A percentile compares a stretch with the other conserved stretches of the same genome.
phyloP scores from a whole-genome alignment of 179 eudicot species.

The Silene vulgaris region DNA sequence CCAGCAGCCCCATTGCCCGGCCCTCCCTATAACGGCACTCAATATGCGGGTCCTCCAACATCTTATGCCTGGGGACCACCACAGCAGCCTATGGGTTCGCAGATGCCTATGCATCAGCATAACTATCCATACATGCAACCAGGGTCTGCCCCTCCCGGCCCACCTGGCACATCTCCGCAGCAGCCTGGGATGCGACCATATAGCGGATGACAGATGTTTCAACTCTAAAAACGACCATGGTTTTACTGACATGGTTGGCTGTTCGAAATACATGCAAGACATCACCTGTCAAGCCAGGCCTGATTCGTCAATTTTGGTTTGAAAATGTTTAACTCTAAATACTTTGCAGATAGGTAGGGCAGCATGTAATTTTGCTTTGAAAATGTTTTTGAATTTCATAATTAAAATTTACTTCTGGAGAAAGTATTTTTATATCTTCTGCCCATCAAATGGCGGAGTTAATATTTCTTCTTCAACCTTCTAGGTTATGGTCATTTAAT shows the following conservation, averaged over 20 bases:
- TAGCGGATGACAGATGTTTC: conserved; percentile 26
- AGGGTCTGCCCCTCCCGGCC: conserved; percentile 47
- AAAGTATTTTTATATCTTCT: not conserved
- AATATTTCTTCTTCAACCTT: not conserved
- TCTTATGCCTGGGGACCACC: conserved; percentile 44
- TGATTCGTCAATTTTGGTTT: conserved; percentile 8
- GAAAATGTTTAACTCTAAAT: conserved; percentile 1
- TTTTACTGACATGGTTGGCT: conserved; percentile 2
- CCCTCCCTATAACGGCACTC: conserved; percentile 41
- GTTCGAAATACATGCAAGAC: conserved; percentile 4
- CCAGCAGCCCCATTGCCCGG: conserved; percentile 39
- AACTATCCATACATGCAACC: conserved; percentile 58
- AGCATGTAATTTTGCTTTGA: not conserved
- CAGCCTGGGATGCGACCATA: conserved; percentile 51
- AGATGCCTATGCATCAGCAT: conserved; percentile 42
- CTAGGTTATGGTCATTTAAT: too few relatives aligned
- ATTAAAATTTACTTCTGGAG: not conserved
- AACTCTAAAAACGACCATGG: not conserved
- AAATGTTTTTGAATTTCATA: not conserved
- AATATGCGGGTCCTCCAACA: conserved; percentile 45
- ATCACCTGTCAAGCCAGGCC: not conserved
- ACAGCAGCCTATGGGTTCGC: conserved; percentile 47
- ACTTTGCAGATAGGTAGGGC: not conserved
- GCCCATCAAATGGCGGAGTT: not conserved
- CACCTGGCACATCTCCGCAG: conserved; percentile 36